These are phyloP conservation scores for Xylariaceae sp. DNA, from an alignment of 2,329 filamentous ascomycete species.

Conservation along the genomic window DNA sequence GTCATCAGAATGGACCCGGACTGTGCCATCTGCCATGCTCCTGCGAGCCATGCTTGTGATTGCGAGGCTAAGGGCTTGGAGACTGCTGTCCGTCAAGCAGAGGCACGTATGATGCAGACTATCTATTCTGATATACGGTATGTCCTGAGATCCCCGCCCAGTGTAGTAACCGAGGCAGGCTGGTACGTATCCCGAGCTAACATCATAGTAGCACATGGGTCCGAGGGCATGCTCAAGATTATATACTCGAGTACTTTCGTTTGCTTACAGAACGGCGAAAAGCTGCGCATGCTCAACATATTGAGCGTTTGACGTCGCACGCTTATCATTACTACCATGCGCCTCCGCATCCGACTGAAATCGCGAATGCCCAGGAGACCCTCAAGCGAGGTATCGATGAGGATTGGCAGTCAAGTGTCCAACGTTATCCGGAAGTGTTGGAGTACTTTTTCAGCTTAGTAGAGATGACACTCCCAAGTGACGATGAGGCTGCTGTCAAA, in stretches of 20 bases:
- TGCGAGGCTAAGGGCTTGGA: slow-evolving; percentile 65
- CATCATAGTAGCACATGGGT: slow-evolving; percentile 53
- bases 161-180: slow-evolving; percentile 4
- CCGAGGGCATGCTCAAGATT: slow-evolving; percentile 61
- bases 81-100: slow-evolving; percentile 58
- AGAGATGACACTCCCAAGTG: slow-evolving; percentile 59
- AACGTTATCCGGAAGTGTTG: slow-evolving; percentile 75
- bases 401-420: slow-evolving; percentile 72
- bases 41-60: slow-evolving; percentile 56
- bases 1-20: slow-evolving; percentile 64
- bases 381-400: slow-evolving; percentile 73
- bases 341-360: slow-evolving; percentile 57
- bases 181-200: slow-evolving; percentile 14
- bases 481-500: slow-evolving; percentile 56
- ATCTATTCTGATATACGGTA: slow-evolving; percentile 60
- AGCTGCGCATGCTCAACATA: slow-evolving; percentile 49
- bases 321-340: slow-evolving; percentile 56
- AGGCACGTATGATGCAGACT: slow-evolving; percentile 59
- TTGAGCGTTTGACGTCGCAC: slow-evolving; percentile 53
- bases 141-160: slow-evolving; percentile 4
- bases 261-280: slow-evolving; percentile 59
- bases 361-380: slow-evolving; percentile 59
- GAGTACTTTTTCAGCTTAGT: slow-evolving; percentile 76
- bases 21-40: slow-evolving; percentile 62
- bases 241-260: slow-evolving; percentile 63